A percentile compares a stretch with the other conserved stretches of the same genome.
Evolutionary conservation across 2,329 filamentous ascomycete species (phyloP).

Genomic region (Colletotrichum abscissum): DNA sequence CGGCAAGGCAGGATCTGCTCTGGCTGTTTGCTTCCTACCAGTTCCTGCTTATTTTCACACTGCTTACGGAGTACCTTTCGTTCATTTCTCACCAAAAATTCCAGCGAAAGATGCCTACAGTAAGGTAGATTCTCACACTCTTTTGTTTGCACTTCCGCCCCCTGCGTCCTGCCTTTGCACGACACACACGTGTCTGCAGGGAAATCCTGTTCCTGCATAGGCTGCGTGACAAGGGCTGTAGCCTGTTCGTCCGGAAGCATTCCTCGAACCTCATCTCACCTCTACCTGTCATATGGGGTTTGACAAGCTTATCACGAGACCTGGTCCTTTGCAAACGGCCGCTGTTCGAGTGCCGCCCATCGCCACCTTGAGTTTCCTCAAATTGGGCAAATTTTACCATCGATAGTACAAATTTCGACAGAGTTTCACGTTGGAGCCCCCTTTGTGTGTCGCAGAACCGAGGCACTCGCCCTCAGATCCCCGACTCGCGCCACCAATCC

Average conservation of each 20-base stretch:
- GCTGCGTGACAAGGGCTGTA: background rate
- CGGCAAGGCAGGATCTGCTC: background rate
- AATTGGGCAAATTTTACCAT: background rate
- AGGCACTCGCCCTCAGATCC: conserved; percentile 10
- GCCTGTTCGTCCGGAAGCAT: background rate
- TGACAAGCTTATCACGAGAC: background rate
- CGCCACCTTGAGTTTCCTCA: background rate
- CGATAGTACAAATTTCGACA: background rate
- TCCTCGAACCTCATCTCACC: background rate
- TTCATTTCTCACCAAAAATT: background rate
- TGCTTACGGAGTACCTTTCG: background rate
- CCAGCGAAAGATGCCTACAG: background rate
- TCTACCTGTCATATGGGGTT: background rate
- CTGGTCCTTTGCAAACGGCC: conserved; percentile 16
- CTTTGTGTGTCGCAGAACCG: background rate
- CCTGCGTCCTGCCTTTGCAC: background rate
- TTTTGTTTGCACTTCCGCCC: background rate
- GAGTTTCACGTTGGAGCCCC: conserved; percentile 5
- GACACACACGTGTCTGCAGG: conserved; percentile 2
- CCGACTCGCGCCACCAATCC: conserved; percentile 3
- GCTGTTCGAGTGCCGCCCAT: conserved; percentile 8
- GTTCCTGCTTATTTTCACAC: background rate
- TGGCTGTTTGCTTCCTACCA: background rate
- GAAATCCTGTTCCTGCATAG: background rate
- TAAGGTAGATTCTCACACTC: background rate